phyloP scores from a whole-genome alignment of 2,329 filamentous ascomycete genomes.

The Aspergillus aculeatus region DNA sequence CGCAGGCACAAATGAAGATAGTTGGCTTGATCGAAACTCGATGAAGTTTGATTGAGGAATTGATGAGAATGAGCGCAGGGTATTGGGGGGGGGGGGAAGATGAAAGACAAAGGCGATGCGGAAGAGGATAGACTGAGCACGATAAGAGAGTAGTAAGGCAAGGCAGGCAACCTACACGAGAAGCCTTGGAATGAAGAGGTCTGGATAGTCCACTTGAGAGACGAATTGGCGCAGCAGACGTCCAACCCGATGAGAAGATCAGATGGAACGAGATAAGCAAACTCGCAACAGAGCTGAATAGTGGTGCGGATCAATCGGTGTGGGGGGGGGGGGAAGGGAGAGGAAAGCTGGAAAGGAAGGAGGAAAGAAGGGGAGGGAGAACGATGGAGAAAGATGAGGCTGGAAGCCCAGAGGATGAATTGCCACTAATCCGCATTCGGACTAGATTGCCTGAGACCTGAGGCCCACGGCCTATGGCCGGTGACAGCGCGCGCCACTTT shows the following conservation, averaged over 20 bases:
- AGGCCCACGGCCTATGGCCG: too few relatives aligned
- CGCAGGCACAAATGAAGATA: slow-evolving; percentile 12
- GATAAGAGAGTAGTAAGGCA: slow-evolving; percentile 23
- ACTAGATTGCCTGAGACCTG: background rate
- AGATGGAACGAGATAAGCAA: slow-evolving; percentile 15
- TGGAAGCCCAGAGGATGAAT: slow-evolving; percentile 11
- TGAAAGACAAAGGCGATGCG: slow-evolving; percentile 18
- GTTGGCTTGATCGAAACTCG: slow-evolving; percentile 14
- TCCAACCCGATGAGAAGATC: slow-evolving; percentile 17
- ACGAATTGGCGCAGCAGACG: slow-evolving; percentile 13
- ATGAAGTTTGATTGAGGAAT: slow-evolving; percentile 16
- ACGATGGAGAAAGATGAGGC: slow-evolving; percentile 7
- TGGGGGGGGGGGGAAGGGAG: slow-evolving; percentile 4
- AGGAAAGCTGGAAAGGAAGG: slow-evolving; percentile 2
- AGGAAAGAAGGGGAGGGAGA: background rate
- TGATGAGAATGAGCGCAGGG: slow-evolving; percentile 13
- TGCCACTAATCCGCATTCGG: slow-evolving; percentile 8
- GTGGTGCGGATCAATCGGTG: slow-evolving; percentile 1
- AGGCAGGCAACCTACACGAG: slow-evolving; percentile 46
- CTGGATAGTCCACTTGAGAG: slow-evolving; percentile 16
- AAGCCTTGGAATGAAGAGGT: slow-evolving; percentile 32
- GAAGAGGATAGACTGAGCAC: slow-evolving; percentile 10
- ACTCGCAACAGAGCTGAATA: slow-evolving; percentile 6
- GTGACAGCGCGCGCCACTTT: background rate
- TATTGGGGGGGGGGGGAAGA: slow-evolving; percentile 18